Evolutionary conservation across 345 rosid genomes (phyloP).

Genomic region (Euclidium syriacum): DNA sequence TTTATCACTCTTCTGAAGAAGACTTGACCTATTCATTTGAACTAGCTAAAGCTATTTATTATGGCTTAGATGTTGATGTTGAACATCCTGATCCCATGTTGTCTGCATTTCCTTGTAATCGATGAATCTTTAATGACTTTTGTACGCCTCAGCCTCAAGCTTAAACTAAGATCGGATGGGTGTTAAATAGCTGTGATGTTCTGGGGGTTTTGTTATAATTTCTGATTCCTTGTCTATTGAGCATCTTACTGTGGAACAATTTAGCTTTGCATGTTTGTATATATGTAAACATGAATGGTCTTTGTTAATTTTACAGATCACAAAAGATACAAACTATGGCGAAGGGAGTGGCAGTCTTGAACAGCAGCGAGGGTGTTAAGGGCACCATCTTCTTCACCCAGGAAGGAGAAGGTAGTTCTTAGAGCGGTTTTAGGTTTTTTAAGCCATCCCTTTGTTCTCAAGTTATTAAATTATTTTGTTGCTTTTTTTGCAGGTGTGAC

Average conservation of each 20-base stretch:
- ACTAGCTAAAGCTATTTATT: neutral
- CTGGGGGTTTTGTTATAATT: neutral
- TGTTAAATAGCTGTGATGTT: neutral
- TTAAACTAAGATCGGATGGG: neutral
- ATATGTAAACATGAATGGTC: neutral
- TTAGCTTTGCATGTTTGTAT: constrained; percentile 2
- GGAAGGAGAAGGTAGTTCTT: constrained; percentile 62
- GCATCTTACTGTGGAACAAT: neutral
- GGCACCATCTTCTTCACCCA: constrained; percentile 78
- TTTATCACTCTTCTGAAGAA: neutral
- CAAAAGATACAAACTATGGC: constrained; percentile 51
- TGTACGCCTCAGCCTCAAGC: neutral
- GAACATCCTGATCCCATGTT: neutral
- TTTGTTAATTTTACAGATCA: constrained; percentile 51
- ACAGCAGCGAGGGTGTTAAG: constrained; percentile 62
- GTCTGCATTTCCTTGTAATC: neutral
- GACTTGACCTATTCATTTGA: neutral
- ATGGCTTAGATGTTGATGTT: neutral
- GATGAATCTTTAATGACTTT: neutral
- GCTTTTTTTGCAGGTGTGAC: constrained; percentile 50
- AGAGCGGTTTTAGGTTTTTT: neutral
- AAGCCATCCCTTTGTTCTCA: neutral
- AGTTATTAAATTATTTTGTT: neutral
- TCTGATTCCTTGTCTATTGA: neutral
- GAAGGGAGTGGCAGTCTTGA: constrained; percentile 80